Evolutionary conservation across 768 basidiomycete species (phyloP).

Genomic region (Pleurotus giganteus): DNA sequence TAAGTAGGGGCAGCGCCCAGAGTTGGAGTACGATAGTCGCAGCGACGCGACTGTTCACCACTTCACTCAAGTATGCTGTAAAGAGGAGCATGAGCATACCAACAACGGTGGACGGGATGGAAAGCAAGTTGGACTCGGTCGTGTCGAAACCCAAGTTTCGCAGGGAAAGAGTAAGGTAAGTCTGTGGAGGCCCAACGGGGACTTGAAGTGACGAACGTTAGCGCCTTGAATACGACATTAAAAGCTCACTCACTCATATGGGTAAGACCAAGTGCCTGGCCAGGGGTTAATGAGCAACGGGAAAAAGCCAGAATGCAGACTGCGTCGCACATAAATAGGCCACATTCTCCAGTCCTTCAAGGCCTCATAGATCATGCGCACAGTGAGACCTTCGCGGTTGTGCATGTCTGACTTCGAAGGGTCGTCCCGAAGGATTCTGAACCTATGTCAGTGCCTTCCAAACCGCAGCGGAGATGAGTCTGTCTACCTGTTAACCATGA

Average conservation of each 20-base stretch:
- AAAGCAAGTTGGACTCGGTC: slow-evolving; percentile 58
- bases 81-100: slow-evolving; percentile 49
- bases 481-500: slow-evolving; percentile 54
- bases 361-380: slow-evolving; percentile 47
- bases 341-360: slow-evolving; percentile 61
- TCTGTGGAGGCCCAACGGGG: slow-evolving; percentile 56
- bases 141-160: slow-evolving; percentile 63
- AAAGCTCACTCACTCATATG: slow-evolving; percentile 43
- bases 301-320: background rate
- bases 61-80: slow-evolving; percentile 50
- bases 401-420: slow-evolving; percentile 69
- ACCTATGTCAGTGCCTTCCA: background rate
- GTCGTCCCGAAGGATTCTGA: slow-evolving; percentile 58
- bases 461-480: background rate
- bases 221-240: background rate
- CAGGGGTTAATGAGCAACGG: background rate
- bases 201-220: slow-evolving; percentile 29
- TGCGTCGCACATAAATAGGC: slow-evolving; percentile 51
- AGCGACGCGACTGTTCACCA: slow-evolving; percentile 52
- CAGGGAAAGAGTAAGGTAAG: slow-evolving; percentile 63
- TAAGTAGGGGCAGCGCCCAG: slow-evolving; percentile 62
- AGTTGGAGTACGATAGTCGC: slow-evolving; percentile 52
- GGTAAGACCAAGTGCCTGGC: slow-evolving; percentile 41
- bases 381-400: slow-evolving; percentile 61
- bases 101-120: slow-evolving; percentile 55